Evolutionary conservation across 331 rosid genomes (phyloP), one percentile per base, ranked within the genome.

Genomic region (Saraca asoca): DNA sequence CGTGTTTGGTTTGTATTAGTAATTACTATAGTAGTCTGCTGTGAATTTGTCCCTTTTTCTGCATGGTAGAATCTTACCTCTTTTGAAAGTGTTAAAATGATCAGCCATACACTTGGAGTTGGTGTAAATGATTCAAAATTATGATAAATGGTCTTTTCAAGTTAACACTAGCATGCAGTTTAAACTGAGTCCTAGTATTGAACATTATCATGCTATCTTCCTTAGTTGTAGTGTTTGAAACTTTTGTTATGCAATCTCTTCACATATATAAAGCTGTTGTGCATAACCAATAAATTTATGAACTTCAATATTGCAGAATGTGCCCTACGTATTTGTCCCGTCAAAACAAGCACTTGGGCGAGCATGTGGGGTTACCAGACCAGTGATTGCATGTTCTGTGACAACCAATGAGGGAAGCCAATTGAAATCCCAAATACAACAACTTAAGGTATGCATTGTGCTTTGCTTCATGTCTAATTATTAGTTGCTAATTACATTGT

Each of bases 331-430:
- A 31, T 89, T 92, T 17, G 91, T 92, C 64, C 90, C 91, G 2
- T 89, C 96, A 2, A 91, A 89, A 57, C 96, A 92, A 83, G 95
- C 96, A 33, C 96, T 87, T 63, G 98, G 93, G 7, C 86, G 96
- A 43, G 98, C 95, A 0, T 89, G 98, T 11, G 96, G 96, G 5
- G 96, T 89, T 19, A 85, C 95, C 3, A 75, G 96, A 58, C 88
- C 98, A 2, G 91, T 91, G 49, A 91, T 89, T 60, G 95, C 98
- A 8, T 82, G 90, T 58, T 91, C 96, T 51, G 96, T 92, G 69
- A 87, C 95, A 9, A 75, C 89, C 6, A 89, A 89, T 1, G 96
- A 92, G 77, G 98, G 98, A 42, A 92, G 98, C 66, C 95, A 92
- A 68, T 75, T 92, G 85, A 89, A 89, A 69, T 78, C 96, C 12